Conservation (phyloP, 495 filamentous ascomycete species). For the Neurospora sp. region DNA sequence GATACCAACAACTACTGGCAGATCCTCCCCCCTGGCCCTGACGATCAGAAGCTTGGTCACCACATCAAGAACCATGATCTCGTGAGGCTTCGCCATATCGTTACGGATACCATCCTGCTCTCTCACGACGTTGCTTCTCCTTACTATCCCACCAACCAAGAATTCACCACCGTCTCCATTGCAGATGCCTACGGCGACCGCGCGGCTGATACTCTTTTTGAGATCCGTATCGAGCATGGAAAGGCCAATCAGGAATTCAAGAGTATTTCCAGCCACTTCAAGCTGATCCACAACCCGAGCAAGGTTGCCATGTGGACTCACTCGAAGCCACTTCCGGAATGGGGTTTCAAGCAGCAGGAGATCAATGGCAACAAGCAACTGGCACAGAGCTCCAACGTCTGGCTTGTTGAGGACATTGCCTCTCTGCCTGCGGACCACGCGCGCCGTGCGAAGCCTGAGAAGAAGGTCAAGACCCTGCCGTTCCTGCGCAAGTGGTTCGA, state of each 20-base stretch:
- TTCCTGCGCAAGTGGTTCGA: conserved; percentile 95
- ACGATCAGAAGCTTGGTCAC: conserved; percentile 43
- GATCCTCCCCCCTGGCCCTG: conserved; percentile 56
- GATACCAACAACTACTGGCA: conserved; percentile 99
- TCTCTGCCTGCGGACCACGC: conserved; percentile 57
- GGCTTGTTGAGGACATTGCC: conserved; percentile 86
- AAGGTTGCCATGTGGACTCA: conserved; percentile 99
- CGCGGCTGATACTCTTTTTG: conserved; percentile 85
- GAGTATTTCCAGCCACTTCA: conserved; percentile 84
- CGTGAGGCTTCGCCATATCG: conserved; percentile 76
- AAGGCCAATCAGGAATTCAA: conserved; percentile 79
- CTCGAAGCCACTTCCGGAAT: conserved; percentile 83
- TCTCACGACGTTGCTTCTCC: conserved; percentile 99
- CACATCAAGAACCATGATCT: conserved; percentile 77
- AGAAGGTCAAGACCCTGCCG: conserved; percentile 67
- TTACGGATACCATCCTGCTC: conserved; percentile 77
- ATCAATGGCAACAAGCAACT: conserved; percentile 99
- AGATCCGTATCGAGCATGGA: conserved; percentile 79
- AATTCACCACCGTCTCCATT: conserved; percentile 76
- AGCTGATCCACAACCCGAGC: conserved; percentile 83
- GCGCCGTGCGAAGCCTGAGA: conserved; percentile 60
- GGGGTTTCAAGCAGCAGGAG: conserved; percentile 93
- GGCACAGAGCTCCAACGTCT: conserved; percentile 80
- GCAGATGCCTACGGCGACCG: conserved; percentile 69
- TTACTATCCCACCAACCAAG: conserved; percentile 94